Evolutionary conservation across 306 rosid genomes (phyloP), one percentile per base, ranked within the genome.

Genomic region (Casuarina cunninghamiana): DNA sequence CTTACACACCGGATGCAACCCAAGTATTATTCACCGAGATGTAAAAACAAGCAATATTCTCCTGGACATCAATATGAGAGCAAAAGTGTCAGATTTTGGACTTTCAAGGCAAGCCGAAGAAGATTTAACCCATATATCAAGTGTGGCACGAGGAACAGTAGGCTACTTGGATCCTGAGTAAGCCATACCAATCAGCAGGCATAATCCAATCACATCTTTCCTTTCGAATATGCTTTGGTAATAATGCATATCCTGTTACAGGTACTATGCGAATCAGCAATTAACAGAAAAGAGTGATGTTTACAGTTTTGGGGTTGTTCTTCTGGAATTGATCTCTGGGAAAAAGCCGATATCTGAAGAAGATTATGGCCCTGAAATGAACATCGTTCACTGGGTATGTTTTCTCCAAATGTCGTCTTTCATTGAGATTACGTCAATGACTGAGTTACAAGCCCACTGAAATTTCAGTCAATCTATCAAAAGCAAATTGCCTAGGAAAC

Each of bases 151-250:
- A 53, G 97, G 99, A 83, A 95, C 97, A 11, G 93, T 95, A 19
- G 99, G 99, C 76, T 95, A 93, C 83, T 80, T 95, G 73, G 99
- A 95, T 84, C 97, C 99, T 43, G 99, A 95, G 99, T 95, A 89
- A 89, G 97, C 78, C 35, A 74, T 57, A 75, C 38, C 15, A 49
- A 49, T 57, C 41, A 6, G 5, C 74, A 53, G 63, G 60, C 78
- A 51, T 50, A 76, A 58, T 78, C 35, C 35, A 72, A 58, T 71
- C 9, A 9, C 17, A 72, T 19, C 32, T 66, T 71, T 78, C 70
- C 46, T 82, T 76, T 32, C 51, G 39, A 80, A 80, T 43, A 35
- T 69, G 16, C 66, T 71, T 70, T 71, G 37, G 78, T 78, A 45
- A 79, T 38, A 43, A 65, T 61, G 54, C 78, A 55, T 58, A 74